Evolutionary conservation across 2,329 filamentous ascomycete genomes (phyloP).

Genomic region (Tolypocladium amazonense): DNA sequence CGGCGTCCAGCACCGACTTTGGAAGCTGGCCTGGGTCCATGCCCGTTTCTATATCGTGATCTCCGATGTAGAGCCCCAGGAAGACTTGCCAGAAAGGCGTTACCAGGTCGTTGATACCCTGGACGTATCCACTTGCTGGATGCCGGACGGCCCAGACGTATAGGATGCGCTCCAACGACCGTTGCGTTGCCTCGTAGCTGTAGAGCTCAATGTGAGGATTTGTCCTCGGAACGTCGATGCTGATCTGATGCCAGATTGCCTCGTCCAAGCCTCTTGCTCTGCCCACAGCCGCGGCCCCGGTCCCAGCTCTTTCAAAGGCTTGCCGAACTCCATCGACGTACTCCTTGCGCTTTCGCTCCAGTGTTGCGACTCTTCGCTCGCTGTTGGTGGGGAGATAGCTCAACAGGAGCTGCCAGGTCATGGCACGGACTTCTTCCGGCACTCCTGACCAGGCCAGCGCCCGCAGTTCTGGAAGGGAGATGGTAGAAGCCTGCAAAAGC

Average conservation of each 20-base stretch:
- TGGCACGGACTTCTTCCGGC: slow-evolving; percentile 88
- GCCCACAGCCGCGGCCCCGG: slow-evolving; percentile 24
- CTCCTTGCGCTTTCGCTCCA: slow-evolving; percentile 92
- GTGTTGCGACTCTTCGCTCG: slow-evolving; percentile 76
- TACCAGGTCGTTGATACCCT: slow-evolving; percentile 96
- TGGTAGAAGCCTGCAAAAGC: slow-evolving; percentile 83
- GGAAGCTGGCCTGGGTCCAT: slow-evolving; percentile 97
- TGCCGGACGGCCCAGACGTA: slow-evolving; percentile 98
- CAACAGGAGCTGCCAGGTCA: slow-evolving; percentile 96
- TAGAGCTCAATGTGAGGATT: slow-evolving; percentile 95
- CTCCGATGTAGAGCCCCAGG: slow-evolving; percentile 87
- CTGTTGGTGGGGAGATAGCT: slow-evolving; percentile 96
- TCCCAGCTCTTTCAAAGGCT: slow-evolving; percentile 57
- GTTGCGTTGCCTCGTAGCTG: slow-evolving; percentile 89
- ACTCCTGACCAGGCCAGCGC: slow-evolving; percentile 88
- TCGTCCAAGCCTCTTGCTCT: slow-evolving; percentile 70
- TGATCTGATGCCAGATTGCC: slow-evolving; percentile 99
- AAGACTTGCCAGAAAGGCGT: slow-evolving; percentile 99
- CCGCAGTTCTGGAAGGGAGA: slow-evolving; percentile 74
- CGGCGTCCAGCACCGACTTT: slow-evolving; percentile 81
- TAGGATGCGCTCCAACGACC: slow-evolving; percentile 85
- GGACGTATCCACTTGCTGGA: slow-evolving; percentile 93
- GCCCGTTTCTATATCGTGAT: slow-evolving; percentile 79
- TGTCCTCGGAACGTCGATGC: slow-evolving; percentile 92
- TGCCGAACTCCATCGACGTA: slow-evolving; percentile 85